These are phyloP conservation scores for Didymella glomerata DNA, from an alignment of 2,329 filamentous ascomycete species.

Conservation along the genomic window DNA sequence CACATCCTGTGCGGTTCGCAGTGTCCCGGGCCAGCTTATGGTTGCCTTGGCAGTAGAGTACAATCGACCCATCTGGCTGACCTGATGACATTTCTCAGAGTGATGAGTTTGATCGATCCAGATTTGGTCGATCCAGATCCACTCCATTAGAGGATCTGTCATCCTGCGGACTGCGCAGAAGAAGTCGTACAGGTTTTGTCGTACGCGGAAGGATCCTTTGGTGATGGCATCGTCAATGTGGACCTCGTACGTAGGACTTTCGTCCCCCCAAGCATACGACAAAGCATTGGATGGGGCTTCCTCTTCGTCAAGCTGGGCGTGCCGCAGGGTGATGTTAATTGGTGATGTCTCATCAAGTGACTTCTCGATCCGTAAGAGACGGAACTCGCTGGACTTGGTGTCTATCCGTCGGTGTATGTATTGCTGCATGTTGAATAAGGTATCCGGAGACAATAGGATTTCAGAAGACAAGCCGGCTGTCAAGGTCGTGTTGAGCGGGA, in stretches of 20 bases:
- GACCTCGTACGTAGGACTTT: neutral
- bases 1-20: neutral
- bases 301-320: neutral
- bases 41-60: neutral
- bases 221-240: neutral
- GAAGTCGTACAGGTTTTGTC: neutral
- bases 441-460: neutral
- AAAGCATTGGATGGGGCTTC: neutral
- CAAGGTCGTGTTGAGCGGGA: neutral
- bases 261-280: neutral
- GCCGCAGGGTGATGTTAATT: neutral
- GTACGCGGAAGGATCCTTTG: neutral
- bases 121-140: slow-evolving; percentile 6
- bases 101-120: neutral
- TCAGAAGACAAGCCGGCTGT: neutral
- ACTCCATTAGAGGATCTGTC: neutral
- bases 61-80: neutral
- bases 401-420: neutral
- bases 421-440: neutral
- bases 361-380: neutral
- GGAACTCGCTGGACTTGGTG: neutral
- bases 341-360: neutral
- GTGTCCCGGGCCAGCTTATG: neutral
- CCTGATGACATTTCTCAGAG: neutral
- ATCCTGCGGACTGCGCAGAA: neutral